phyloP scores from a whole-genome alignment of 169 alveolate species.

The Prorocentrum cordatum region DNA sequence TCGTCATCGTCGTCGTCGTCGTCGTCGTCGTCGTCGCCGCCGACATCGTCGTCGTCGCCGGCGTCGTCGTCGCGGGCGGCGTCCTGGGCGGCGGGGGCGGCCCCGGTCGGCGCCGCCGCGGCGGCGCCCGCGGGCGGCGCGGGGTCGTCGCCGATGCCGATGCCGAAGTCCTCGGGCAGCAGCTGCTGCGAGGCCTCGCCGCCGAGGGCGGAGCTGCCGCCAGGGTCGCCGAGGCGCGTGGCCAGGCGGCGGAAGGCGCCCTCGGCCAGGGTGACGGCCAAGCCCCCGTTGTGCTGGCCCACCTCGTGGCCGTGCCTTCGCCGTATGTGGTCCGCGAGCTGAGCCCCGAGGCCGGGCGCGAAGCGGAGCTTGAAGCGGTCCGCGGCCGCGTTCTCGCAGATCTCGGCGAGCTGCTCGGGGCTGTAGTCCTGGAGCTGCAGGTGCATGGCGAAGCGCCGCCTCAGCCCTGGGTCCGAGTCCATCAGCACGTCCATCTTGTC shows the following conservation, averaged over 20 bases:
- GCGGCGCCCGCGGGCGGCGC: too few species aligned
- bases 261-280: conserved; percentile 53
- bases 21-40: too few species aligned
- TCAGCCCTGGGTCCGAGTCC: conserved; percentile 64
- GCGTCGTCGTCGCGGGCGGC: too few species aligned
- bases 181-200: too few species aligned
- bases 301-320: conserved; percentile 24
- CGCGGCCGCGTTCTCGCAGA: background rate
- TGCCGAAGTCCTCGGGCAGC: too few species aligned
- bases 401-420: conserved; percentile 45
- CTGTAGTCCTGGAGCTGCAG: conserved; percentile 68
- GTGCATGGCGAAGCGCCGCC: conserved; percentile 56
- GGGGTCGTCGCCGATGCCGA: too few species aligned
- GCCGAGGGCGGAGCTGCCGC: too few species aligned
- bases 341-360: conserved; percentile 38
- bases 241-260: conserved; percentile 69
- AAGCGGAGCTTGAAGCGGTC: conserved; percentile 30
- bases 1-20: too few species aligned
- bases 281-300: conserved; percentile 65
- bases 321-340: conserved; percentile 19
- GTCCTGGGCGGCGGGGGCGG: too few species aligned
- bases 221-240: too few species aligned
- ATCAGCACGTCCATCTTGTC: conserved; percentile 68
- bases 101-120: too few species aligned
- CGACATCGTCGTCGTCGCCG: too few species aligned